Evolutionary conservation across 2,329 filamentous ascomycete species (phyloP).

Genomic region (Colletotrichum kahawae): DNA sequence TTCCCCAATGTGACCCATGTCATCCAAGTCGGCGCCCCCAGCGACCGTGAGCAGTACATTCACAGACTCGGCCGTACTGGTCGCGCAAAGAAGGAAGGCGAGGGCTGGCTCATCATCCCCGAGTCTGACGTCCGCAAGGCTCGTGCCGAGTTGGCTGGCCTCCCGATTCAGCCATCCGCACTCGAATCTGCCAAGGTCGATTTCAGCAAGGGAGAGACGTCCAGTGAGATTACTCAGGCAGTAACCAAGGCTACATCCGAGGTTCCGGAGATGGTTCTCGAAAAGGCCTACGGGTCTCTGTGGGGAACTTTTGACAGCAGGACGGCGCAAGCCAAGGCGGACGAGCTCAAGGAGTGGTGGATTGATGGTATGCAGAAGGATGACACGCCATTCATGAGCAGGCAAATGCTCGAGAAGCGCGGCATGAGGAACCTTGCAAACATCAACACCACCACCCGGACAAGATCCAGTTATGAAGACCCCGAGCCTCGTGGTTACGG

Average conservation of each 20-base stretch:
- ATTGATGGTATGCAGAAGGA: conserved; percentile 56
- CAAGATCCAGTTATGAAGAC: neutral
- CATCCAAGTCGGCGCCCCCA: conserved; percentile 72
- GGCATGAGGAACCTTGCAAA: conserved; percentile 33
- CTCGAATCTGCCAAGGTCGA: conserved; percentile 60
- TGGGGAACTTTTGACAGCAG: conserved; percentile 52
- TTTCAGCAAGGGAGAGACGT: conserved; percentile 28
- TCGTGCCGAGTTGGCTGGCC: conserved; percentile 55
- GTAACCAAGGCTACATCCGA: conserved; percentile 40
- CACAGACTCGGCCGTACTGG: conserved; percentile 80
- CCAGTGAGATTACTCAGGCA: conserved; percentile 34
- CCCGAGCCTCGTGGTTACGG: neutral
- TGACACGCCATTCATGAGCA: conserved; percentile 30
- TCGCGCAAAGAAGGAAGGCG: conserved; percentile 74
- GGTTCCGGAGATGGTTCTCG: conserved; percentile 33
- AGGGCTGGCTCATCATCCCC: conserved; percentile 72
- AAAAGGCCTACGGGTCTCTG: conserved; percentile 58
- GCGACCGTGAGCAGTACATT: conserved; percentile 73
- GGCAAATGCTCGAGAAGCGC: conserved; percentile 26
- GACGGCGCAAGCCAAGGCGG: conserved; percentile 42
- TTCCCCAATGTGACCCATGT: conserved; percentile 83
- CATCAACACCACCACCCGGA: conserved; percentile 37
- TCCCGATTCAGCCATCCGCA: conserved; percentile 65
- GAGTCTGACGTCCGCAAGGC: conserved; percentile 55
- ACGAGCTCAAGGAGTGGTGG: conserved; percentile 60